Base-by-base conservation (phyloP, 805 yeast species). In the Saccharomyces eubayanus region DNA sequence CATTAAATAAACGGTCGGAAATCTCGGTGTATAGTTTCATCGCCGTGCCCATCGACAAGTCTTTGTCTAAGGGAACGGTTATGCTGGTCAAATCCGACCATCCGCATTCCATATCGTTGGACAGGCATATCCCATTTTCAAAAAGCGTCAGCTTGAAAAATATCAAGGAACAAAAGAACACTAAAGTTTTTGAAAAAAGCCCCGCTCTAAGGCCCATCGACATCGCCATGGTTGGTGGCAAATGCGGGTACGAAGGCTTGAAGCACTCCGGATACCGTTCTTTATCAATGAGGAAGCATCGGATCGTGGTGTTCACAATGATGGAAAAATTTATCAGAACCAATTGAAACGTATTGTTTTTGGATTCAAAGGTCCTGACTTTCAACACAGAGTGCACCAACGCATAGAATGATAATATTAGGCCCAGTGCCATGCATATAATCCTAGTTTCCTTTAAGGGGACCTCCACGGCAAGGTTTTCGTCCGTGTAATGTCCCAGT, bases 1-100 rank as follows among this genome's bases (percentile, higher is more conserved):
- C 49, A 9, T 41, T 51, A 2, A 53, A 41, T 48, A 56, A 36
- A 5, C 31, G 49, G 30, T 59, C 58, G 28, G 59, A 55, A 11
- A 57, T 55, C 6, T 54, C 30, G 16, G 55, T 50, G 36, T 57
- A 61, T 14, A 55, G 46, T 3, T 49, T 51, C 43, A 53, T 58
- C n/a, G 53, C 51, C 4, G 59, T 45, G 4, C 49, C 28, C 21
- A 59, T 50, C 3, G 60, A 43, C 6, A 58, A 50, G 3, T 46
- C 31, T 20, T 36, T 51, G 27, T 53, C 57, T 6, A 47, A 47
- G 1, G 55, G 58, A 5, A 48, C 50, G 8, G 54, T 51, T 20
- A 57, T 46, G 1, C 51, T 52, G 9, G 51, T 40, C n/a, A 59
- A 36, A 28, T 58, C 61, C 55, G 62, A 60, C n/a, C 58, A 51